These are phyloP conservation scores for Pichia manshurica DNA, from an alignment of 805 yeast genomes.

Conservation along the genomic window DNA sequence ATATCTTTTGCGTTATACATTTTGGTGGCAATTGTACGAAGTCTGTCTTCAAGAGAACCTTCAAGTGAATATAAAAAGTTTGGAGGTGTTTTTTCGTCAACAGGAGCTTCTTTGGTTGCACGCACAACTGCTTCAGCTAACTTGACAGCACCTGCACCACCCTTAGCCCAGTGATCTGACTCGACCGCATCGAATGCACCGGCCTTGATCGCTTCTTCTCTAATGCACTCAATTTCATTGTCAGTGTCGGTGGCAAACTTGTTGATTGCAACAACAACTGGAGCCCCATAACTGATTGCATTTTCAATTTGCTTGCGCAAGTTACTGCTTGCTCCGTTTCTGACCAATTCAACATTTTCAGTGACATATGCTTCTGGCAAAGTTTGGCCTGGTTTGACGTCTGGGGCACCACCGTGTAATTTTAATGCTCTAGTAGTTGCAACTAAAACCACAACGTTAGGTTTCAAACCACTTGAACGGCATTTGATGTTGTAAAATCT, in stretches of 20 bases:
- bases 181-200: constrained; percentile 78
- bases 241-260: constrained; percentile 70
- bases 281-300: constrained; percentile 66
- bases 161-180: constrained; percentile 83
- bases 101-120: constrained; percentile 42
- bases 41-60: constrained; percentile 58
- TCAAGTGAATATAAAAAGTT: constrained; percentile 57
- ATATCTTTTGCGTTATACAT: constrained; percentile 76
- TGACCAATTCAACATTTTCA: constrained; percentile 65
- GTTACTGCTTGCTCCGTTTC: constrained; percentile 60
- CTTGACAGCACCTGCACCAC: constrained; percentile 75
- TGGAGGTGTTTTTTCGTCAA: constrained; percentile 18
- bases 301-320: constrained; percentile 72
- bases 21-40: constrained; percentile 60
- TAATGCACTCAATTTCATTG: constrained; percentile 63
- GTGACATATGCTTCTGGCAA: constrained; percentile 66
- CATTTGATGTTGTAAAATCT: constrained; percentile 78
- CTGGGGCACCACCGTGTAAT: constrained; percentile 86
- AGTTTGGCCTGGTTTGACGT: constrained; percentile 78
- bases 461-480: constrained; percentile 71
- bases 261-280: constrained; percentile 79
- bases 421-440: constrained; percentile 83
- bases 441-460: constrained; percentile 73
- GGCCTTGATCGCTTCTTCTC: constrained; percentile 61
- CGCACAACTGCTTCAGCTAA: constrained; percentile 66